Evolutionary conservation across 2,329 filamentous ascomycete genomes (phyloP).

Genomic region (Aspergillus udagawae): DNA sequence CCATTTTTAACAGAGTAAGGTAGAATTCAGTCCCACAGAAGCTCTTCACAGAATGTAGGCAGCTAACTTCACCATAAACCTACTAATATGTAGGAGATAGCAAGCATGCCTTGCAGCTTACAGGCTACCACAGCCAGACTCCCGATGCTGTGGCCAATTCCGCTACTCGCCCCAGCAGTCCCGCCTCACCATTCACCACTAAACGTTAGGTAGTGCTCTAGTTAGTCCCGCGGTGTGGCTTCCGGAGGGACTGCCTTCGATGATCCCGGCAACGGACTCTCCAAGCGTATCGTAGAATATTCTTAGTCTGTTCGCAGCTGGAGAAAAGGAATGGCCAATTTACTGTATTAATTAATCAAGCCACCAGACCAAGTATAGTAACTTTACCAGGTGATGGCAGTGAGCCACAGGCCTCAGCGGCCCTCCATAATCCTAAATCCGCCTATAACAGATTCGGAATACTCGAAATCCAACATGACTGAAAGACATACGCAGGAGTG

Average conservation of each 20-base stretch:
- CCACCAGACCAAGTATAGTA: background rate
- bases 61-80: too few species aligned
- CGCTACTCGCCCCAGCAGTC: background rate
- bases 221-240: constrained; percentile 10
- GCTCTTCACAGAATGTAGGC: background rate
- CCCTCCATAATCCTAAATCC: background rate
- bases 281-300: constrained; percentile 14
- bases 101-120: background rate
- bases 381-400: background rate
- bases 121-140: background rate
- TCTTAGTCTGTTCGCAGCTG: constrained; percentile 14
- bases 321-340: background rate
- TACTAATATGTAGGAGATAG: background rate
- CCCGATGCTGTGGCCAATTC: background rate
- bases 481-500: too few species aligned
- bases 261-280: constrained; percentile 12
- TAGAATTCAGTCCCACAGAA: background rate
- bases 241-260: constrained; percentile 6
- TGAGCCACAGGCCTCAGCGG: background rate
- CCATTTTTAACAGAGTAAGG: background rate
- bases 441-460: background rate
- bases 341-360: background rate
- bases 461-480: background rate
- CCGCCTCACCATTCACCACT: background rate
- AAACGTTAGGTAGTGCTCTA: background rate